phyloP scores from a whole-genome alignment of 2,329 filamentous ascomycete genomes.

The Ophiostoma ips region DNA sequence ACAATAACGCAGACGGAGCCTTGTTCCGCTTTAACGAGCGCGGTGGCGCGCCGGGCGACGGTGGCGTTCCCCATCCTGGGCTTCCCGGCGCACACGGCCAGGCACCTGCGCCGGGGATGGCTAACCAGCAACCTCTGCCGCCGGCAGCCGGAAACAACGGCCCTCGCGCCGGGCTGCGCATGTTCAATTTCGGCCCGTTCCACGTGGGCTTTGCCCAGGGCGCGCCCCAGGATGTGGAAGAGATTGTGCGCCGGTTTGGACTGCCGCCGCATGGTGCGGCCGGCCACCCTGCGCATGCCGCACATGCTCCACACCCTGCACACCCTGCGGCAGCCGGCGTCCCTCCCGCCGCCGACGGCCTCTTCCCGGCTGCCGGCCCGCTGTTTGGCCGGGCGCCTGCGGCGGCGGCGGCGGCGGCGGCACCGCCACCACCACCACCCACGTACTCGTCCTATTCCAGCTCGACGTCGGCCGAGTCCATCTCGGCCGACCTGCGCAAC shows the following conservation, averaged over 20 bases:
- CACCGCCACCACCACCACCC: too few relatives aligned
- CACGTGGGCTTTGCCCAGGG: slow-evolving; percentile 65
- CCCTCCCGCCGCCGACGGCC: slow-evolving; percentile 14
- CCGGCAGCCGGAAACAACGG: slow-evolving; percentile 15
- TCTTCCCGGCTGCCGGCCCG: too few relatives aligned
- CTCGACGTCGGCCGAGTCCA: slow-evolving; percentile 21
- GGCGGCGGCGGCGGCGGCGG: too few relatives aligned
- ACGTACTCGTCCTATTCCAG: background rate
- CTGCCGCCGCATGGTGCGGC: background rate
- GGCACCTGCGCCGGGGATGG: slow-evolving; percentile 4
- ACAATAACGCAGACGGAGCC: too few relatives aligned
- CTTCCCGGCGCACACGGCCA: slow-evolving; percentile 14
- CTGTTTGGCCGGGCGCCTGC: too few relatives aligned
- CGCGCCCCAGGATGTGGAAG: slow-evolving; percentile 46
- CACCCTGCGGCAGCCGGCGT: background rate
- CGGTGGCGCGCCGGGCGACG: background rate
- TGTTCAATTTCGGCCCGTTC: slow-evolving; percentile 50
- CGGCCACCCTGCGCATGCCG: background rate
- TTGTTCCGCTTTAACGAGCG: too few relatives aligned
- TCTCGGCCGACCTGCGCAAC: slow-evolving; percentile 47
- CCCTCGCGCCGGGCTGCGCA: slow-evolving; percentile 16
- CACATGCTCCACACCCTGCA: background rate
- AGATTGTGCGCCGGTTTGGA: slow-evolving; percentile 50
- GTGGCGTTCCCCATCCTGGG: background rate
- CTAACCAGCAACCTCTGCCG: slow-evolving; percentile 16